Evolutionary conservation across 805 yeast species (phyloP), one percentile per base, ranked within the genome.

Genomic region (Zygoascus biomembranicola): DNA sequence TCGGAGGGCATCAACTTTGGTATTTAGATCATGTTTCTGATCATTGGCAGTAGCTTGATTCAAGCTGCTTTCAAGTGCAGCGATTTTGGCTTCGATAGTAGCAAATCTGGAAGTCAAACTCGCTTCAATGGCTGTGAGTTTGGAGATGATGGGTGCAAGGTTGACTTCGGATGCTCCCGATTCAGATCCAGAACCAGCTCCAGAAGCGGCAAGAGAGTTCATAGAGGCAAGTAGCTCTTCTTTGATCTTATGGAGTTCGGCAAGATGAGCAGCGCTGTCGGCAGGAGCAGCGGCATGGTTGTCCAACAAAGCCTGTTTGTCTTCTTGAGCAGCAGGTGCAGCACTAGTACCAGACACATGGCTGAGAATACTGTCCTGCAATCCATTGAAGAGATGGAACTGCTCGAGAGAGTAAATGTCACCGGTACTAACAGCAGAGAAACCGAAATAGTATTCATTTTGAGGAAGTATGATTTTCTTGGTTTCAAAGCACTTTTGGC

Each of bases 401-500:
- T 51, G 49, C 44, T 56, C 52, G 14, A 62, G 19, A 20, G 54
- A 49, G 37, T 62, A 60, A 9, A 52, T 52, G 39, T 62, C 66
- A 4, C 52, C 55, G 8, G 60, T 32, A 16, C 58, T 53, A 3
- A 55, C 51, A 9, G 73, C 75, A 11, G 71, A 63, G 19, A 69
- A 51, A 19, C 75, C 74, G 32, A 69, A 57, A 53, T 57, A 61
- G 55, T 59, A 61, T 19, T 63, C 64, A 42, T 26, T 20, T 16
- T 52, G 49, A 14, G 73, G 74, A 35, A 72, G 61, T n/a, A 53
- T 58, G 13, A 72, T 58, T 19, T 65, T 59, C 46, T 61, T 61
- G 13, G 67, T 60, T 46, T 59, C 57, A 52, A 72, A 71, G 35
- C 75, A 72, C 45, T 59, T 61, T 51, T 69, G 70, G 47, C 68